Percentiles rank a stretch among this genome's conserved stretches.
These are phyloP conservation scores for Gloeostereum incarnatum DNA, from an alignment of 768 basidiomycete genomes.

Conservation along the genomic window DNA sequence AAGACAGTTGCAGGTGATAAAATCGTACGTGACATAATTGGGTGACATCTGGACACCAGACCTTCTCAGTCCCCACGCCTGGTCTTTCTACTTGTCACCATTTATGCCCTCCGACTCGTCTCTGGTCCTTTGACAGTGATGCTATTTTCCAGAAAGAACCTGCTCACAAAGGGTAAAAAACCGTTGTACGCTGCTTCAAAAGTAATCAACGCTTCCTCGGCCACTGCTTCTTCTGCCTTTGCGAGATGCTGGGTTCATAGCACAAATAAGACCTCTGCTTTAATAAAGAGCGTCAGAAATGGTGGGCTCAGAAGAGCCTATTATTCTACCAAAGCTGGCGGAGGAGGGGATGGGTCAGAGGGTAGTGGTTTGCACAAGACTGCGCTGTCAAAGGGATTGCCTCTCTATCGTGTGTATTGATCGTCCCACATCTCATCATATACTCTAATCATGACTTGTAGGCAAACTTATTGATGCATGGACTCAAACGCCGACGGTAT, in stretches of 20 bases:
- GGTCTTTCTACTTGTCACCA: background rate
- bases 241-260: constrained; percentile 44
- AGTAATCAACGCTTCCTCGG: constrained; percentile 40
- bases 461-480: constrained; percentile 68
- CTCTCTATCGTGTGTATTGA: constrained; percentile 41
- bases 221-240: constrained; percentile 38
- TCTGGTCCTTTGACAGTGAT: constrained; percentile 13
- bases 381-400: constrained; percentile 21
- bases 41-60: too few species aligned
- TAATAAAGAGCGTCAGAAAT: constrained; percentile 35
- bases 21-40: too few species aligned
- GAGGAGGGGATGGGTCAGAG: constrained; percentile 11
- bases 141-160: constrained; percentile 43
- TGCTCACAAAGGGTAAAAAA: constrained; percentile 41
- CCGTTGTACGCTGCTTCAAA: constrained; percentile 50
- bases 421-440: constrained; percentile 3
- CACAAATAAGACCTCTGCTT: constrained; percentile 41
- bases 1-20: too few species aligned
- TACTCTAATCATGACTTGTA: constrained; percentile 17
- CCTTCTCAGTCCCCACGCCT: too few species aligned
- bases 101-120: background rate
- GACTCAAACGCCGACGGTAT: constrained; percentile 83
- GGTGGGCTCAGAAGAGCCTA: constrained; percentile 22
- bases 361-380: constrained; percentile 10
- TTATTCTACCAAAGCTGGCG: constrained; percentile 25